Evolutionary conservation across 768 basidiomycete species (phyloP), one percentile per base, ranked within the genome.

Genomic region (Neoboletus brunneissimus): DNA sequence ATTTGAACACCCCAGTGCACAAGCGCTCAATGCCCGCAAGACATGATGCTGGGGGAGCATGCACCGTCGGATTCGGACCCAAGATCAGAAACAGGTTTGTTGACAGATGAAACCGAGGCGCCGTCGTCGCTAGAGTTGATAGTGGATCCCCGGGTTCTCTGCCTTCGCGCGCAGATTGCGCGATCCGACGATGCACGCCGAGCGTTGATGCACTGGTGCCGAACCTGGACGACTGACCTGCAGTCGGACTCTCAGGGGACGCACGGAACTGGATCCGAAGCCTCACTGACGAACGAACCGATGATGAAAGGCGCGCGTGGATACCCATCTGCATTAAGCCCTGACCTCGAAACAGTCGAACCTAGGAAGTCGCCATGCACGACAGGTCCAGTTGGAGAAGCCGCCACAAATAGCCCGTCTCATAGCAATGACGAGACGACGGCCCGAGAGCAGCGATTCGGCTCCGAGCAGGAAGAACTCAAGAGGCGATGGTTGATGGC

Each of bases 131-230:
- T 38, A 2, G 47, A 49, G 9, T 12, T n/a, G 46, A 46, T 63
- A 3, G 22, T 37, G 31, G 61, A 65, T 37, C 64, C 64, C n/a
- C 38, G 58, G 11, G 20, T 56, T 3, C 20, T 23, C 35, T 35
- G n/a, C 10, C 41, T 65, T 27, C 51, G 61, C 16, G 35, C 43
- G 16, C 55, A 48, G 32, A 38, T 65, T 23, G 20, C 7, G 7
- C 61, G 27, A 47, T 53, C 31, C 16, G 51, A 66, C 18, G 51
- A 38, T 15, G 25, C 22, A 3, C 11, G 51, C n/a, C 53, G 46
- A 27, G 31, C 29, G 27, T 37, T 65, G 42, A 54, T 57, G 43
- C 34, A 51, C 11, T 63, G 64, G 58, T 65, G 61, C 22, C 48
- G 49, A 31, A 10, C 31, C 18, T 51, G 48, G 42, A 45, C 20